phyloP scores from a whole-genome alignment of 129 eudicot genomes.

The Apium graveolens region DNA sequence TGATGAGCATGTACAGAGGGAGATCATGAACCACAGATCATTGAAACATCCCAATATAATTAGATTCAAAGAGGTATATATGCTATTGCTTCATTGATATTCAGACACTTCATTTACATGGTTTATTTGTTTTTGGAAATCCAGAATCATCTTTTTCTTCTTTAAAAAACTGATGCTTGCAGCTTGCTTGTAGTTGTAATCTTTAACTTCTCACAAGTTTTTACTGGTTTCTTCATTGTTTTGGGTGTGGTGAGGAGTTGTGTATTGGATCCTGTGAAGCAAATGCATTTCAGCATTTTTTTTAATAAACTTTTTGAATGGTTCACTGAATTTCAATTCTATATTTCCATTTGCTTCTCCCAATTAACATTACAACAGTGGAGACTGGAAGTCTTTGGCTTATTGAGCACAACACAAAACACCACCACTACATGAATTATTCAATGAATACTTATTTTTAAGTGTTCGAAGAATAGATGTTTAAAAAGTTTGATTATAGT shows the following conservation, averaged over 20 bases:
- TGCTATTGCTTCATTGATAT: not conserved
- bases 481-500: not conserved
- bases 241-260: not conserved
- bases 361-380: not conserved
- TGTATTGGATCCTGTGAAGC: conserved; percentile 13
- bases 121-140: not conserved
- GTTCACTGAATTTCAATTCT: not conserved
- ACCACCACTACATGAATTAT: not conserved
- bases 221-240: not conserved
- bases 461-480: not conserved
- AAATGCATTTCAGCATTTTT: conserved; percentile 3
- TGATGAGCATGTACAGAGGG: conserved; percentile 80
- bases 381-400: not conserved
- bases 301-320: not conserved
- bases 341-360: not conserved
- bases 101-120: not conserved
- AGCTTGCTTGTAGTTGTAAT: not conserved
- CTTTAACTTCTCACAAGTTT: not conserved
- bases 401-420: not conserved
- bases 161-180: not conserved
- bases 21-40: conserved; percentile 70
- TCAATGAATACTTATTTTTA: not conserved
- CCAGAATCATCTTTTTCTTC: not conserved
- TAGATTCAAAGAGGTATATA: conserved; percentile 73
- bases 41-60: conserved; percentile 67